Base-by-base conservation (phyloP, 2,329 filamentous ascomycete species). In the Rhexocercosporidium sp. region DNA sequence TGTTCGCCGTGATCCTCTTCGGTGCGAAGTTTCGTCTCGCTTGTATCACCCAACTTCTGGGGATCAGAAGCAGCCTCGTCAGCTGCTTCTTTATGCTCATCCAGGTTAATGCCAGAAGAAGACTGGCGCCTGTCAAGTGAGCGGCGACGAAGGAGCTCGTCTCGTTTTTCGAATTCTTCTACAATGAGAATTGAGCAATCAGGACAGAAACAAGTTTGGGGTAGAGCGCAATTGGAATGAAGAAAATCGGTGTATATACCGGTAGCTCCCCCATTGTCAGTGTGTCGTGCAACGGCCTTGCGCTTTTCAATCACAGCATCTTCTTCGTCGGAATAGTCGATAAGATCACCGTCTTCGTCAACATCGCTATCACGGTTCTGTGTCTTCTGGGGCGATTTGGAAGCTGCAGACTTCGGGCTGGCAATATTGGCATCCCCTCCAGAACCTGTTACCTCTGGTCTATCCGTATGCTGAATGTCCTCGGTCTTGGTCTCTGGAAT, bases 301-400 rank as follows among this genome's bases (percentile, higher is more conserved):
- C 47, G 34, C 25, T 56, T 66, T 14, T 70, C 65, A 18, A 47
- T 22, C 54, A 82, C 80, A n/a, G 78, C 81, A 65, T 56, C 31
- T 34, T 71, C 69, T n/a, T 68, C 66, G 3, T 86, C 83, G 27
- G 83, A 82, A 72, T 85, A 86, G 67, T 83, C 82, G 71, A 83
- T 79, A n/a, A 81, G 66, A 70, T 83, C 81, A 14, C 78, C 79
- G n/a, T 79, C 76, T 57, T 77, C 74, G 47, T 75, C 69, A 53
- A 66, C 49, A 51, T 65, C 66, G 20, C 41, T 59, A 31, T 49
- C 27, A 29, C 25, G 18, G n/a, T 44, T 46, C 25, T 64, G 16
- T 12, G 39, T 27, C 29, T 56, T 44, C 37, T 56, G n/a, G 9
- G 22, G 14, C 16, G 22, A 16, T 41, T 27, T 18, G 16, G 34